phyloP scores from a whole-genome alignment of 768 basidiomycete genomes.

The Mycena pura region DNA sequence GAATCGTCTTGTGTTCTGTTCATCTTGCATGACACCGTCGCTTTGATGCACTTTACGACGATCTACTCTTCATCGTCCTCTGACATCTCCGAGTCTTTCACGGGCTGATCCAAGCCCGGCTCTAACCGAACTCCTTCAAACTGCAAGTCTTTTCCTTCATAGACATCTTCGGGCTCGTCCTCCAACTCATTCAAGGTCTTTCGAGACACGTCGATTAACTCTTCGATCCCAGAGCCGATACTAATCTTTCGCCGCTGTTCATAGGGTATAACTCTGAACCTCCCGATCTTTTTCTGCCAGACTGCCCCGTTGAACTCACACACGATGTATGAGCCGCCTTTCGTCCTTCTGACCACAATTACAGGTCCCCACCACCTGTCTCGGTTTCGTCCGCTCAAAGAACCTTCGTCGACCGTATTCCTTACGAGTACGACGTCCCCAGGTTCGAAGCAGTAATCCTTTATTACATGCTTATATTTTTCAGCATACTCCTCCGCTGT shows the following conservation, averaged over 20 bases:
- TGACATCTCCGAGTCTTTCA: no score
- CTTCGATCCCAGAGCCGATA: not conserved
- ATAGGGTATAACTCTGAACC: slow-evolving; percentile 14
- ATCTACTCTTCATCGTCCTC: not conserved
- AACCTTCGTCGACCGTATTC: slow-evolving; percentile 30
- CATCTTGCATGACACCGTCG: no score
- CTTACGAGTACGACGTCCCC: slow-evolving; percentile 33
- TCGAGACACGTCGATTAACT: slow-evolving; percentile 1
- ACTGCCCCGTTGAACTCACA: slow-evolving; percentile 18
- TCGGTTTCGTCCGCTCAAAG: slow-evolving; percentile 24
- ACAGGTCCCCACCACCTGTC: slow-evolving; percentile 34
- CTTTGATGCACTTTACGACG: no score
- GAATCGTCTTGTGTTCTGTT: no score
- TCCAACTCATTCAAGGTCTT: not conserved
- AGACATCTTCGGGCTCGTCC: not conserved
- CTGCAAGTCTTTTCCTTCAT: slow-evolving; percentile 2
- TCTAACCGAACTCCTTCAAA: not conserved
- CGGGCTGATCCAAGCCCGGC: no score
- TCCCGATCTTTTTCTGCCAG: slow-evolving; percentile 13
- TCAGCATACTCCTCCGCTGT: slow-evolving; percentile 28
- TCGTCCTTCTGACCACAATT: slow-evolving; percentile 26
- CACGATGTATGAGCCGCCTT: slow-evolving; percentile 19
- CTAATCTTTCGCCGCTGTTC: slow-evolving; percentile 6
- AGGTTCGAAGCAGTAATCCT: slow-evolving; percentile 14
- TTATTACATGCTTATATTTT: slow-evolving; percentile 21